Evolutionary conservation across 306 rosid genomes (phyloP).

Genomic region (Lathyrus sativus): DNA sequence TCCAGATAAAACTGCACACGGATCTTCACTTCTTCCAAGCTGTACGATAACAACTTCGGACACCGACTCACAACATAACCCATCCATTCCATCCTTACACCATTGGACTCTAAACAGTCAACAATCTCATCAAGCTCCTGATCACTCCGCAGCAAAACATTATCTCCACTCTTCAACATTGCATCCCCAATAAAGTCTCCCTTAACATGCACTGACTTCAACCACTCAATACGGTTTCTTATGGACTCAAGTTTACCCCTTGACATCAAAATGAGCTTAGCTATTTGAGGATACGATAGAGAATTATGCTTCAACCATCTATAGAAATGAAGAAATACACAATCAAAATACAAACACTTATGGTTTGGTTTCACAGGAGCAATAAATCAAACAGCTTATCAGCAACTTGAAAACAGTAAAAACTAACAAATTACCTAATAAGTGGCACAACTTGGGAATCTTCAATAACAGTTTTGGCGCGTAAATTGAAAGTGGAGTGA

Average conservation of each 20-base stretch:
- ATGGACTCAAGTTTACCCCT: conserved; percentile 69
- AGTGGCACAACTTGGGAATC: conserved; percentile 77
- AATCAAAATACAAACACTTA: conserved; percentile 36
- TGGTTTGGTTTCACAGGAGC: neutral
- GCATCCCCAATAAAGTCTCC: conserved; percentile 70
- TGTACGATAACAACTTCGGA: conserved; percentile 72
- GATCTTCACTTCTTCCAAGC: conserved; percentile 65
- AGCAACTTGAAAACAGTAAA: conserved; percentile 15
- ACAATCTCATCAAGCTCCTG: conserved; percentile 74
- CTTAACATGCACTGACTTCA: conserved; percentile 69
- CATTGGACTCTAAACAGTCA: conserved; percentile 65
- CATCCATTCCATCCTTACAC: conserved; percentile 87
- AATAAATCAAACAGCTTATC: conserved; percentile 41
- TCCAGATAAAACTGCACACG: conserved; percentile 68
- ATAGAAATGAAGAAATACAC: conserved; percentile 30
- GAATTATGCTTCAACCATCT: conserved; percentile 97
- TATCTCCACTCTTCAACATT: conserved; percentile 66
- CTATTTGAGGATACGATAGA: conserved; percentile 78
- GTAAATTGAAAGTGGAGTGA: conserved; percentile 64
- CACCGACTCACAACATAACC: conserved; percentile 84
- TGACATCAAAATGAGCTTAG: conserved; percentile 83
- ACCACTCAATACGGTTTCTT: conserved; percentile 61
- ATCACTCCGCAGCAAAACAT: conserved; percentile 54
- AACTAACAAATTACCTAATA: conserved; percentile 51
- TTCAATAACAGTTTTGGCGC: conserved; percentile 75